A percentile compares a stretch with the other conserved stretches of the same genome.
Evolutionary conservation across 305 asterid genomes (phyloP).

Genomic region (Fraxinus nigra): DNA sequence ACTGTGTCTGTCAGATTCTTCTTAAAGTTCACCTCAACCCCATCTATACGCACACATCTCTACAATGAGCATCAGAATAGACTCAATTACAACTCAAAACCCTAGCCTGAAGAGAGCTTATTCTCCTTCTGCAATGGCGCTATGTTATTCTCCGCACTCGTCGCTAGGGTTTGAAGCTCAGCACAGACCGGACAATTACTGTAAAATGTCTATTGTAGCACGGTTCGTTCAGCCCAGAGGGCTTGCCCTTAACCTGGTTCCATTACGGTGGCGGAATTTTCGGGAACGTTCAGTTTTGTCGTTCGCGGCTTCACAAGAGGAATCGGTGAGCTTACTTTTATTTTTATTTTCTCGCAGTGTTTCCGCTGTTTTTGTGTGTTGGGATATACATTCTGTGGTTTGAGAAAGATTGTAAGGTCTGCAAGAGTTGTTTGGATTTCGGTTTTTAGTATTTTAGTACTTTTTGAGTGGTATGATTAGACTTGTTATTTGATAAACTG

Average conservation of each 20-base stretch:
- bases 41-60: background rate
- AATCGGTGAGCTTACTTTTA: constrained; percentile 42
- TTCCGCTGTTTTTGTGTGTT: background rate
- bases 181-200: constrained; percentile 19
- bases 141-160: constrained; percentile 38
- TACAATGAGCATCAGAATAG: constrained; percentile 30
- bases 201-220: constrained; percentile 12
- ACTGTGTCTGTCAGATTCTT: background rate
- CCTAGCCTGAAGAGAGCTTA: constrained; percentile 28
- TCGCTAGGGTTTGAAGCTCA: constrained; percentile 38
- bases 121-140: constrained; percentile 32
- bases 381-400: background rate
- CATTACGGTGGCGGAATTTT: constrained; percentile 26
- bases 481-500: background rate
- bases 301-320: constrained; percentile 68
- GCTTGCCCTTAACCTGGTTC: constrained; percentile 26
- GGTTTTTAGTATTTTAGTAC: background rate
- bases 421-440: background rate
- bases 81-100: constrained; percentile 26
- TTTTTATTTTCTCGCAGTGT: background rate
- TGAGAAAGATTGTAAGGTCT: background rate
- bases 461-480: background rate
- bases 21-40: background rate
- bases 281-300: constrained; percentile 46
- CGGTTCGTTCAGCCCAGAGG: constrained; percentile 27